Evolutionary conservation across 106 monocot genomes (phyloP), one percentile per base, ranked within the genome.

Genomic region (Dioscorea zingiberensis): DNA sequence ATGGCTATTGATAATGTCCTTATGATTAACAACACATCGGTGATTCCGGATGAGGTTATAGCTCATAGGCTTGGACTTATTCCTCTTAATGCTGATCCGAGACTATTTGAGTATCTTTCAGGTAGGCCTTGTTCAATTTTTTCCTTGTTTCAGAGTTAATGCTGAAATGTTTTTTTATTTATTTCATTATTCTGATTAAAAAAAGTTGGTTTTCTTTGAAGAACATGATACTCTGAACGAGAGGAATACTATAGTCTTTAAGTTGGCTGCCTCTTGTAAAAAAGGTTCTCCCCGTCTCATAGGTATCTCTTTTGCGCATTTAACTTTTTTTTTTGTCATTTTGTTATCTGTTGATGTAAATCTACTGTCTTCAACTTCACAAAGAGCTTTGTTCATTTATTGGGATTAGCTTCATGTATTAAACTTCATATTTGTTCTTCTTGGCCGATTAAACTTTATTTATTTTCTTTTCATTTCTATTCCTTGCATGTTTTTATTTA

Each of bases 1-100:
- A 99, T 99, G 93, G 93, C 98, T 21, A 81, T 99, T 68, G 98
- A 99, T 54, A 99, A 89, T 77, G 84, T 99, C 17, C 78, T 93
- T 18, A 58, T 99, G 68, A 89, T 78, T 60, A 78, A 99, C 72
- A 99, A 99, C 57, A 99, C 98, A 25, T 93, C 93, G 25, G 89
- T 93, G 23, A 93, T 93, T 51, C 75, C 81, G 53, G 98, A 99
- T 72, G 93, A 93, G 71, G 77, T 86, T 54, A 77, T 99, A 53
- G 70, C 98, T 19, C 98, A 93, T 71, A 80, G 89, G 61, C 86
- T 99, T 23, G 93, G 98, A 25, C 93, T 99, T 72, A 63, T 99
- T 55, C 98, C 98, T 22, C 59, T 98, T 26, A 60, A 84, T 65
- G 93, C 79, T 59, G 98, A 98, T 58, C 89, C 98, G 19, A 77